phyloP scores from a whole-genome alignment of 345 rosid species.

The Citrus hindsii region DNA sequence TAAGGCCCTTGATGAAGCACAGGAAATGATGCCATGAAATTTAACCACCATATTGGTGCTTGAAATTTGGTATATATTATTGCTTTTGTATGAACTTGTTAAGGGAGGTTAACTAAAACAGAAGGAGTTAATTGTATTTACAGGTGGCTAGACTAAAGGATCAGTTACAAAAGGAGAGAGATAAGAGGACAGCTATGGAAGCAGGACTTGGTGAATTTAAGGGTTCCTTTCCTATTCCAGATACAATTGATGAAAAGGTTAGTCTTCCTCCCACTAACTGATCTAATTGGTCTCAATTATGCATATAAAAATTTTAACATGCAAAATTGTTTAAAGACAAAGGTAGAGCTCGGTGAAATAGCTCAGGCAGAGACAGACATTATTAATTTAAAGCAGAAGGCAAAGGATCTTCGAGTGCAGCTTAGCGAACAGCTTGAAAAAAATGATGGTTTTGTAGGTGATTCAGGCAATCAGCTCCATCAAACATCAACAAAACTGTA shows the following conservation, averaged over 20 bases:
- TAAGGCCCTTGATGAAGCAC: slow-evolving; percentile 1
- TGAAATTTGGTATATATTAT: background rate
- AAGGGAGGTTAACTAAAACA: background rate
- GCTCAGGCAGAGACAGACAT: slow-evolving; percentile 59
- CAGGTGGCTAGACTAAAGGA: slow-evolving; percentile 85
- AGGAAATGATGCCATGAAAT: background rate
- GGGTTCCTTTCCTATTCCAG: slow-evolving; percentile 35
- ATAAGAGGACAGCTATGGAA: slow-evolving; percentile 59
- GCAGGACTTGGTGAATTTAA: slow-evolving; percentile 49
- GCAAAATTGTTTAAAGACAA: slow-evolving; percentile 39
- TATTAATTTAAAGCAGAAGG: slow-evolving; percentile 53
- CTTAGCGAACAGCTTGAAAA: slow-evolving; percentile 44
- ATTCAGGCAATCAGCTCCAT: slow-evolving; percentile 26
- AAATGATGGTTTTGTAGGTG: slow-evolving; percentile 34
- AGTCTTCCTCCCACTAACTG: slow-evolving; percentile 10
- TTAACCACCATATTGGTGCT: background rate
- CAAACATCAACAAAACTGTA: slow-evolving; percentile 41
- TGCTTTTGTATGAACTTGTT: background rate
- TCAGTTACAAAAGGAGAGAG: slow-evolving; percentile 72
- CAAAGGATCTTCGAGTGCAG: slow-evolving; percentile 52
- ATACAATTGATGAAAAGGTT: slow-evolving; percentile 59
- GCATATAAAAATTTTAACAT: slow-evolving; percentile 21
- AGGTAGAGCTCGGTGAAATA: slow-evolving; percentile 63
- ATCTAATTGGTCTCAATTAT: slow-evolving; percentile 14
- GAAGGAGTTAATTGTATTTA: slow-evolving; percentile 8